Evolutionary conservation across 2,329 filamentous ascomycete genomes (phyloP), one percentile per base, ranked within the genome.

Genomic region (Scedosporium dehoogii): DNA sequence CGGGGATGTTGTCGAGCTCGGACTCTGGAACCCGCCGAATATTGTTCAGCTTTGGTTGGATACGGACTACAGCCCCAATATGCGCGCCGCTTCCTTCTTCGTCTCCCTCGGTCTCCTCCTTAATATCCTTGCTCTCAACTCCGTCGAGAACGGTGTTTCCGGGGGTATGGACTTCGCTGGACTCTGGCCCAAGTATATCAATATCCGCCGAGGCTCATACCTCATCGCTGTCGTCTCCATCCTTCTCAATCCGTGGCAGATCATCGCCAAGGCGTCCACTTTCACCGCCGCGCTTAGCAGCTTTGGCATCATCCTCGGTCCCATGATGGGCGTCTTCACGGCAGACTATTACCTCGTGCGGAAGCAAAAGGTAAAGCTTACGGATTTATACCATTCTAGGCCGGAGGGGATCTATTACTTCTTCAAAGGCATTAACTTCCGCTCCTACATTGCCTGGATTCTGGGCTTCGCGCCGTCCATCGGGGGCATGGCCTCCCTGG

Each of bases 131-230:
- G 56, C 27, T 4, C 25, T 38, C 27, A 58, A 58, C 56, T 18
- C 29, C 6, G 73, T 79, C 46, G 72, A 78, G 60, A 84, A 83
- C 66, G 74, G 75, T 1, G 75, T 81, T 65, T 77, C 77, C 0
- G 74, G 76, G 2, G 82, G 82, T 5, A 83, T 85, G 74, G 83
- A 85, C 66, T 71, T 85, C 58, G 76, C 81, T 0, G 79, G 77
- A 1, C 69, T 84, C 0, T 78, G 78, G 63, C 81, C 81, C 0
- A 74, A 73, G 48, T 84, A 78, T 64, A 77, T 85, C 70, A 83
- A 82, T 68, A 84, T 85, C 63, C 72, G 81, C 4, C 76, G 83
- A 2, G 83, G 83, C 1, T 75, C 76, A 2, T 79, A 80, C 63
- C 70, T 85, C 48, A 77, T 75, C 4, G 73, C 77, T 0, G 65